Conservation (phyloP, 805 yeast genomes). For the Blastobotrys parvus region DNA sequence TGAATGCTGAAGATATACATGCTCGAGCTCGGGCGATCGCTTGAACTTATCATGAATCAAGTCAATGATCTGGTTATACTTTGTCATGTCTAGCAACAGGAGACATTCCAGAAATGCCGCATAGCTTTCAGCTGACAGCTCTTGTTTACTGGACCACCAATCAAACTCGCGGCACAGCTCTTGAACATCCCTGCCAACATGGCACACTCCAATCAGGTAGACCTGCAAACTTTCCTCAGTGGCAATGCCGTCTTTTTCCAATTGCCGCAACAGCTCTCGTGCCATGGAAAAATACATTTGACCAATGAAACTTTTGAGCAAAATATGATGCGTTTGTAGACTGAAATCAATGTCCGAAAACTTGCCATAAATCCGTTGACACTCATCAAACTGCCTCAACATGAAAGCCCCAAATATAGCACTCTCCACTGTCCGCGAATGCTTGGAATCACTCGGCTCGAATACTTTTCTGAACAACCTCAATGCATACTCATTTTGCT, state of each 20-base stretch:
- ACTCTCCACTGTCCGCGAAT: conserved; percentile 6
- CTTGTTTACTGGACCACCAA: conserved; percentile 8
- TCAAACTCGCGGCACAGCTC: conserved; percentile 8
- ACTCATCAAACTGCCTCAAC: conserved; percentile 5
- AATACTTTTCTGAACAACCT: conserved; percentile 7
- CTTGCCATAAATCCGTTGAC: conserved; percentile 12
- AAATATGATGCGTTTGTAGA: conserved; percentile 5
- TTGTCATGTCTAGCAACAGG: conserved; percentile 2
- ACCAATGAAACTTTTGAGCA: conserved; percentile 11
- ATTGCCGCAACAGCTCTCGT: conserved; percentile 12
- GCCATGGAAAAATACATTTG: conserved; percentile 14
- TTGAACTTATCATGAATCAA: conserved; percentile 4
- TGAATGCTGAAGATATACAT: conserved; percentile 7
- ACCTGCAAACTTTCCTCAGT: conserved; percentile 7
- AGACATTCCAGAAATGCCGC: conserved; percentile 8
- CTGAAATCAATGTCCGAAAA: conserved; percentile 9
- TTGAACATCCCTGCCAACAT: conserved; percentile 8
- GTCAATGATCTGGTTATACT: conserved; percentile 3
- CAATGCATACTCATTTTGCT: conserved; percentile 7
- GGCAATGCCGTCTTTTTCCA: conserved; percentile 5
- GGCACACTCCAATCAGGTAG: conserved; percentile 8
- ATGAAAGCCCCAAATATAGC: conserved; percentile 13
- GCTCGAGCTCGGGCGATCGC: conserved; percentile 4
- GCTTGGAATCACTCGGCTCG: conserved; percentile 5
- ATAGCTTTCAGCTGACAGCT: conserved; percentile 5